phyloP scores from a whole-genome alignment of 495 filamentous ascomycete species.

The Penicillium lividum region DNA sequence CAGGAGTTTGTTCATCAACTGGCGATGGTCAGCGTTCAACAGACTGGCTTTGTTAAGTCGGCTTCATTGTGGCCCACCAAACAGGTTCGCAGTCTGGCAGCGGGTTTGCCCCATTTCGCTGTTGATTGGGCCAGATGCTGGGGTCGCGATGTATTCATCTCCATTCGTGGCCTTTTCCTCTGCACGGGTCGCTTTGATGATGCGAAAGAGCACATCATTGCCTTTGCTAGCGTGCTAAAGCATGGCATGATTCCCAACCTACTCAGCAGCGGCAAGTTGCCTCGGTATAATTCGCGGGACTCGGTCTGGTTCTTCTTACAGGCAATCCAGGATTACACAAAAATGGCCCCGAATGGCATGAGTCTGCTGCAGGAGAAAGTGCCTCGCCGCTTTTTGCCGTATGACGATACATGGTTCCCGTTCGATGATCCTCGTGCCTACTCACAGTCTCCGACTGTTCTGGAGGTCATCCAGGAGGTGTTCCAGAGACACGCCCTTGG shows the following conservation, averaged over 20 bases:
- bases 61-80: slow-evolving; percentile 87
- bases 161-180: slow-evolving; percentile 83
- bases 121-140: slow-evolving; percentile 94
- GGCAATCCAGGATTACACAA: slow-evolving; percentile 88
- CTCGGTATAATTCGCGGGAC: slow-evolving; percentile 95
- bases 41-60: slow-evolving; percentile 84
- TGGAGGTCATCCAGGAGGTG: slow-evolving; percentile 90
- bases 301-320: slow-evolving; percentile 98
- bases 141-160: slow-evolving; percentile 97
- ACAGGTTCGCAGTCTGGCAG: slow-evolving; percentile 82
- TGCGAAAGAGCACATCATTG: slow-evolving; percentile 89
- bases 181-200: slow-evolving; percentile 85
- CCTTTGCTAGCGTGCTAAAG: slow-evolving; percentile 95
- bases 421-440: slow-evolving; percentile 82
- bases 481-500: slow-evolving; percentile 88
- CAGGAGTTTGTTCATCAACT: slow-evolving; percentile 85
- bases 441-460: slow-evolving; percentile 73
- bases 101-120: slow-evolving; percentile 93
- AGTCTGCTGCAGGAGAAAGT: slow-evolving; percentile 74
- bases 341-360: slow-evolving; percentile 77
- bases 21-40: slow-evolving; percentile 85
- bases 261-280: slow-evolving; percentile 78
- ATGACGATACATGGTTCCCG: slow-evolving; percentile 90
- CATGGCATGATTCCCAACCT: slow-evolving; percentile 99
- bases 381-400: slow-evolving; percentile 86